A percentile compares a stretch with the other conserved stretches of the same genome.
These are phyloP conservation scores for Brachypodium distachyon DNA, from an alignment of 202 grass and related monocot species.

Conservation along the genomic window DNA sequence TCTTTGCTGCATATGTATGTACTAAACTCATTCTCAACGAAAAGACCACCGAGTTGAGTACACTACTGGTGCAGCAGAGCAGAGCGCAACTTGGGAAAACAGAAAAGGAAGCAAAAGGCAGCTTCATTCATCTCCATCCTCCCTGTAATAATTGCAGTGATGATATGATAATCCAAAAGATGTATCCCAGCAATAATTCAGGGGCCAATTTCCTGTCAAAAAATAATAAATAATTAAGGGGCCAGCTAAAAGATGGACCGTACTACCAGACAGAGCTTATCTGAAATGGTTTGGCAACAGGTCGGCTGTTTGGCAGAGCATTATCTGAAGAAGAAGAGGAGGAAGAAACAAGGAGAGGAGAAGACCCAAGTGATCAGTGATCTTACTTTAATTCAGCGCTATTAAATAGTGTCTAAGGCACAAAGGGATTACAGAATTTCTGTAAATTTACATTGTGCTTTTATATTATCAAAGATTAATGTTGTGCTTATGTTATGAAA, in stretches of 20 bases:
- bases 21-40: too few relatives aligned
- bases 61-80: background rate
- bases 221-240: conserved; percentile 1
- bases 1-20: too few relatives aligned
- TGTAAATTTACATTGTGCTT: too few relatives aligned
- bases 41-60: too few relatives aligned
- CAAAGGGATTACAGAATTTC: background rate
- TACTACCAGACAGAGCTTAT: background rate
- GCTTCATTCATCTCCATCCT: background rate
- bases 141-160: background rate
- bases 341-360: background rate
- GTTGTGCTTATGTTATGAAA: too few relatives aligned
- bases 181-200: background rate
- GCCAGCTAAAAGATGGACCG: background rate
- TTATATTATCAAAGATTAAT: too few relatives aligned
- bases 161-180: background rate
- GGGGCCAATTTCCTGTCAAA: background rate
- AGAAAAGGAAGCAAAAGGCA: background rate
- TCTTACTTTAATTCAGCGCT: background rate
- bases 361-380: background rate
- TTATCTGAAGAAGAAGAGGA: background rate
- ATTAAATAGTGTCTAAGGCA: background rate
- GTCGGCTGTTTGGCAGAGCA: background rate
- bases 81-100: background rate
- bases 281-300: too few relatives aligned